phyloP scores from a whole-genome alignment of 192 early-diverging fungal genomes.

The Geranomyces variabilis region DNA sequence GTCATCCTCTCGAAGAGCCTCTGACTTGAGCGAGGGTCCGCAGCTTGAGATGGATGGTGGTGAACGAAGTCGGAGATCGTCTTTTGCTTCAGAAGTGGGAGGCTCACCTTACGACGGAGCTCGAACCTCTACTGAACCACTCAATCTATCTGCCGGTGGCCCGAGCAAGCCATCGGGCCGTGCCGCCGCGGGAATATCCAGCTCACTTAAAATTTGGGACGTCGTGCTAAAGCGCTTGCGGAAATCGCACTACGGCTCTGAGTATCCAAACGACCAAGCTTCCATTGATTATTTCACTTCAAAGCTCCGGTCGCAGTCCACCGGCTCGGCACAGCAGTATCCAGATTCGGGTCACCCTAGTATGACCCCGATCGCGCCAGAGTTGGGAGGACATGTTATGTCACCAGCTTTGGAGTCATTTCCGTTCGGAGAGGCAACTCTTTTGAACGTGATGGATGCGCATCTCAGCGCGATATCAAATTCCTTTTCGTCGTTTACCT shows the following conservation, averaged over 20 bases:
- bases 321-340: background rate
- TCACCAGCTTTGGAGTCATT: constrained; percentile 23
- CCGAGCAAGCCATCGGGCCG: constrained; percentile 7
- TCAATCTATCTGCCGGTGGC: background rate
- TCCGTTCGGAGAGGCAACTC: constrained; percentile 19
- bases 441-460: constrained; percentile 29
- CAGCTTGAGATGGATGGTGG: background rate
- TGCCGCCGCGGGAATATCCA: constrained; percentile 14
- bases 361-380: constrained; percentile 9
- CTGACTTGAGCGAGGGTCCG: background rate
- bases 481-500: constrained; percentile 24
- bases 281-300: constrained; percentile 12
- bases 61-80: constrained; percentile 8
- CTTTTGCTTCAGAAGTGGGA: background rate
- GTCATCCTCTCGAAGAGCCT: constrained; percentile 17
- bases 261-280: constrained; percentile 4
- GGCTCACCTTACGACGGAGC: background rate
- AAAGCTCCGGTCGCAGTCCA: constrained; percentile 12
- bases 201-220: constrained; percentile 20
- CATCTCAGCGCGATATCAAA: constrained; percentile 27
- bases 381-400: constrained; percentile 13
- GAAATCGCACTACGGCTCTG: background rate
- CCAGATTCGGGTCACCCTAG: constrained; percentile 4
- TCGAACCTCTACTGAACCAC: background rate
- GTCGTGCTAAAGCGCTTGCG: constrained; percentile 9